Evolutionary conservation across 805 yeast genomes (phyloP), one percentile per base, ranked within the genome.

Genomic region (Pichia californica): DNA sequence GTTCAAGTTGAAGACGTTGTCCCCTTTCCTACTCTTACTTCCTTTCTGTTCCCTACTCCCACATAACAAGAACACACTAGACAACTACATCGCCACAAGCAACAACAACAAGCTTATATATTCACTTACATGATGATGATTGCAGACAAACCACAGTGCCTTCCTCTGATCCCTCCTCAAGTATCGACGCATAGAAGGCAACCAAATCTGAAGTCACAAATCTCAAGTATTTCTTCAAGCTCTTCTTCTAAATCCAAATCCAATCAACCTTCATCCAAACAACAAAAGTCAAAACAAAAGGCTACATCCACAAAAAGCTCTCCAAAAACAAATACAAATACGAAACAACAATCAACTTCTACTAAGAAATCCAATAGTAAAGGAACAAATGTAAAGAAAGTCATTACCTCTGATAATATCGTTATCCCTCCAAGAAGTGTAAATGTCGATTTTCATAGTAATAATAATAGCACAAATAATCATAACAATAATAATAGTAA

Each of bases 371-470:
- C 23, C 15, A 8, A 34, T 79, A 56, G 76, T 75, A 54, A 75
- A 78, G 58, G 64, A 74, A 40, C 64, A 82, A 9, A 9, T 2
- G 16, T 18, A 16, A 41, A 33, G 30, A 67, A 78, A 31, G 77
- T 78, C 44, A 53, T 51, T 33, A 60, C 58, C 45, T 57, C 9
- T 5, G 18, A 31, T 13, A 55, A 26, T 43, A 43, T 20, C 49
- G 48, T 48, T 38, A 57, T 53, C 20, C 65, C 66, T 7, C 63
- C 63, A 14, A 54, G 62, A 50, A 54, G 54, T 48, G 59, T 49
- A 67, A 42, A 45, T 5, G 52, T 44, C 9, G 41, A 44, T 31
- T 45, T 47, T 20, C 21, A 33, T 23, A 9, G 25, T 23, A 9
- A 9, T 23, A 23, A 9, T 23, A 9, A 7, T 7, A 23, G 25